Evolutionary conservation across 768 basidiomycete species (phyloP).

Genomic region (Podaxis sp.): DNA sequence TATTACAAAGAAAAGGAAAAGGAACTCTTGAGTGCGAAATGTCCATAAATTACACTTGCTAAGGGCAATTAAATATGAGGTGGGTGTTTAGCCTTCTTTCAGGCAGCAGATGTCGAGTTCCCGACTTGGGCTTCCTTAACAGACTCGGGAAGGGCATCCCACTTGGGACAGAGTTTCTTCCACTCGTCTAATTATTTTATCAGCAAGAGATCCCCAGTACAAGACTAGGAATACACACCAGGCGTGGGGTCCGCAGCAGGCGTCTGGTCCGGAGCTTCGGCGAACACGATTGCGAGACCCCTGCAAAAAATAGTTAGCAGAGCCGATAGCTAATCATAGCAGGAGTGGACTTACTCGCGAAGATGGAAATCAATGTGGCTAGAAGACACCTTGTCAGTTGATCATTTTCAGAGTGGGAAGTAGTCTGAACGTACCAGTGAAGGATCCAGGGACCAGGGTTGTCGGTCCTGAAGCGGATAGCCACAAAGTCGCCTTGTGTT

Average conservation of each 20-base stretch:
- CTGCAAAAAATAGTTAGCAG: constrained; percentile 1
- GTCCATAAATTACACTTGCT: not conserved
- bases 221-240: not conserved
- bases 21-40: not conserved
- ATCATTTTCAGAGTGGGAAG: not conserved
- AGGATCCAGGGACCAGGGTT: constrained; percentile 64
- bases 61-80: not conserved
- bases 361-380: constrained; percentile 39
- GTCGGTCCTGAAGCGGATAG: constrained; percentile 59
- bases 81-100: not conserved
- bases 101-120: not conserved
- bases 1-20: not conserved
- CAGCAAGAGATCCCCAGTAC: not conserved
- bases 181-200: not conserved
- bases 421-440: constrained; percentile 29
- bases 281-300: constrained; percentile 18
- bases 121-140: not conserved
- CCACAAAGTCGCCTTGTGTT: constrained; percentile 38
- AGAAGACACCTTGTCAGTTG: not conserved
- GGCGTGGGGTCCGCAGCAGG: not conserved
- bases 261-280: constrained; percentile 13
- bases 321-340: not conserved
- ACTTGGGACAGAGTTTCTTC: not conserved
- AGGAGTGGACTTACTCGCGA: constrained; percentile 20
- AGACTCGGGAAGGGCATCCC: not conserved